Evolutionary conservation across 1,139 yeast species (phyloP), one percentile per base, ranked within the genome.

Genomic region (Scheffersomyces segobiensis): DNA sequence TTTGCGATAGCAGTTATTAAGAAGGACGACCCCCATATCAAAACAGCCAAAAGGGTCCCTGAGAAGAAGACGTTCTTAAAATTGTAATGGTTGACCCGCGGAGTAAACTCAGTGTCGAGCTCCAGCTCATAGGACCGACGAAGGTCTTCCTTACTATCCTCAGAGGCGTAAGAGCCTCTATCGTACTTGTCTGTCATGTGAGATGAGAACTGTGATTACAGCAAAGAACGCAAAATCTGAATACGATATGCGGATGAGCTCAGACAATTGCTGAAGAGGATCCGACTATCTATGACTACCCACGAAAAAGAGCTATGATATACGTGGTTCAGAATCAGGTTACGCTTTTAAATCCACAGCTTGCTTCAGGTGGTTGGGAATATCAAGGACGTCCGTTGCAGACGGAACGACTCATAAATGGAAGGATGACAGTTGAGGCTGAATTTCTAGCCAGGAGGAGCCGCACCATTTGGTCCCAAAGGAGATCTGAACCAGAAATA

Each of bases 21-120:
- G 56, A 76, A 66, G 12, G 75, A 73, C 2, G 77, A 65, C 8
- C 84, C 84, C 80, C 81, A 80, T 42, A 80, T 61, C 49, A 79
- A 64, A 6, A 74, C 57, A 1, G 74, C 72, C 39, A 76, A 55
- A 22, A 77, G 56, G 1, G 70, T 57, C 3, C 76, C 75, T 10
- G 65, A 59, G 50, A 62, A 60, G 49, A 71, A 64, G 50, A 67
- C 55, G 56, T 62, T 62, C 52, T 62, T 66, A 55, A 61, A 56
- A 55, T 52, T 59, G 56, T 55, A 52, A 18, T 48, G 50, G 50
- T 48, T 48, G 26, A 18, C 55, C 49, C 26, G 47, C n/a, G 50
- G 49, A 47, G 42, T 46, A 32, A 14, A 32, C 17, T 32, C 42
- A 14, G 7, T 32, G 17, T 32, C 42, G 42, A 32, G 42, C 17